Evolutionary conservation across 352 stramenopile species (phyloP).

Genomic region (Globisporangium splendens): DNA sequence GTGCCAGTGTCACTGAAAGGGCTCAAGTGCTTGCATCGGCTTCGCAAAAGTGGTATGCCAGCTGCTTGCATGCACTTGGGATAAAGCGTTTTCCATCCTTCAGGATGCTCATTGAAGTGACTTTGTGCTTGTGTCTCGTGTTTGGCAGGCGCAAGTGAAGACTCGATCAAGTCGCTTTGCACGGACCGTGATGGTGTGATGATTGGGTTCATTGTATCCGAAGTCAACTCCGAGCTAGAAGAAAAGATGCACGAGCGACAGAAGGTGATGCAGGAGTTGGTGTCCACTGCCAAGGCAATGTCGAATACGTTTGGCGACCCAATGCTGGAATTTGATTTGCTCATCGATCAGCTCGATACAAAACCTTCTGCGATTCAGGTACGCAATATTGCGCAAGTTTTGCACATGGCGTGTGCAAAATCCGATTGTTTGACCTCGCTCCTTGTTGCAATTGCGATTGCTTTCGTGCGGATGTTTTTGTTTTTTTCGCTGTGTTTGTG

Average conservation of each 20-base stretch:
- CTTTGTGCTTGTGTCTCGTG: conserved; percentile 3
- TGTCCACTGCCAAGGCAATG: conserved; percentile 69
- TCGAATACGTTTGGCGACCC: conserved; percentile 77
- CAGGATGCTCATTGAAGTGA: not conserved
- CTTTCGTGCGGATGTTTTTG: not conserved
- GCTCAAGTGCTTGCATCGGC: conserved; percentile 75
- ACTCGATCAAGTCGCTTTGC: conserved; percentile 84
- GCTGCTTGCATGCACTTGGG: not conserved
- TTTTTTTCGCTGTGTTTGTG: not conserved
- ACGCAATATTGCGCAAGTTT: conserved; percentile 2
- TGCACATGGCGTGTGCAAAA: not conserved
- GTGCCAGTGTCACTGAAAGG: conserved; percentile 57
- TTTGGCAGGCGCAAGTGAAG: conserved; percentile 56
- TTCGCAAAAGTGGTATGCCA: conserved; percentile 71
- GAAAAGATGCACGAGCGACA: conserved; percentile 72
- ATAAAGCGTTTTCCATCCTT: not conserved
- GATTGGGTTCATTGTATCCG: conserved; percentile 86
- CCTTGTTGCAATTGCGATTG: conserved; percentile 4
- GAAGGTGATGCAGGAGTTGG: conserved; percentile 80
- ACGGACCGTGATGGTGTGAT: conserved; percentile 79
- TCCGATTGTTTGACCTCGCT: conserved; percentile 2
- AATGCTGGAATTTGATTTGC: conserved; percentile 82
- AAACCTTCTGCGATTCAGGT: conserved; percentile 85
- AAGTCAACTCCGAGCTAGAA: conserved; percentile 83
- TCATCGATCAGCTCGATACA: conserved; percentile 82